Base-by-base conservation (phyloP, 805 yeast genomes). In the Kodamaea jinghongensis region DNA sequence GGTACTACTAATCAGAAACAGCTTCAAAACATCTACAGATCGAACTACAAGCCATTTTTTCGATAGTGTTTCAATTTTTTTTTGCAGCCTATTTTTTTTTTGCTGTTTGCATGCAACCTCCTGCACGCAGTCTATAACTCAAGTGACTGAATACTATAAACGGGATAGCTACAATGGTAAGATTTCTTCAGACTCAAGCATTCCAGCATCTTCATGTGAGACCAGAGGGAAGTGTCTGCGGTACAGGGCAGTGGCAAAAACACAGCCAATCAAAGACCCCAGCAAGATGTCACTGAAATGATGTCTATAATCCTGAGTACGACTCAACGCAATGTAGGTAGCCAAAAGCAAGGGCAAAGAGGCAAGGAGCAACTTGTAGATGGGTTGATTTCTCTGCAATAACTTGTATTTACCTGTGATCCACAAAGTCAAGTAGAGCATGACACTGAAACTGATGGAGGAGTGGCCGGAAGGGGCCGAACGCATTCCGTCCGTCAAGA, bases 391-490 rank as follows among this genome's bases (percentile, higher is more conserved):
- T 28, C 20, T 27, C 14, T 36, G 14, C 31, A 51, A 36, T 6
- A 56, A 34, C 34, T 50, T 48, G 41, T 52, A 55, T 31, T 62
- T 65, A 4, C 61, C 64, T 25, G 51, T 41, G 12, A 61, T 41
- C 71, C 71, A 66, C 29, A 63, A 45, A 8, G 58, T 41, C 31
- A 67, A 49, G 46, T 57, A 67, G 13, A 56, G 45, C 35, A 61
- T 52, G 1, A 68, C 65, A 22, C 64, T 54, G 46, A 64, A 62
- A 8, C 63, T 45, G 38, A 65, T 52, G 17, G 68, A 61, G 4
- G 70, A 61, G 45, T 65, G 71, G 25, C 71, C 73, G 29, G 66
- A 61, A 5, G 73, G 73, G 6, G 70, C 63, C 13, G 70, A 63
- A 41, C 64, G 61, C 61, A 65, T 51, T 4, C 73, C 73, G 42